Conservation (phyloP, 2,329 filamentous ascomycete genomes). For the Fusarium begoniae region DNA sequence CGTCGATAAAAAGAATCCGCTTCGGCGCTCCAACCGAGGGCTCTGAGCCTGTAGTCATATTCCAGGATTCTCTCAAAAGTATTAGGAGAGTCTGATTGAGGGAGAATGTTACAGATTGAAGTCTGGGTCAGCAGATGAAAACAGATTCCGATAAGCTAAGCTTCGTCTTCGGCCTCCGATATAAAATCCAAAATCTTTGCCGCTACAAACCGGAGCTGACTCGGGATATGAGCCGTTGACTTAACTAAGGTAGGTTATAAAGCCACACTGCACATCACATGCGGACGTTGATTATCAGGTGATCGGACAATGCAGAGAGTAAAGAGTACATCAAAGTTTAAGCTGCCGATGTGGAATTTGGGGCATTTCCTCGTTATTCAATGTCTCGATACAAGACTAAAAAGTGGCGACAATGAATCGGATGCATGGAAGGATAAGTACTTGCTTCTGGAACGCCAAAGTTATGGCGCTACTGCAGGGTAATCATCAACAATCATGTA, state of each 20-base stretch:
- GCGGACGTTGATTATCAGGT: slow-evolving; percentile 18
- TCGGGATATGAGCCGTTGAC: slow-evolving; percentile 22
- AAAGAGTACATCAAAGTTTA: background rate
- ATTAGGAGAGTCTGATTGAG: background rate
- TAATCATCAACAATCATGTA: background rate
- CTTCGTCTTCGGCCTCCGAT: slow-evolving; percentile 12
- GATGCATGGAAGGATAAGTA: background rate
- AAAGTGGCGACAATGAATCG: slow-evolving; percentile 21
- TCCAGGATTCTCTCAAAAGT: background rate
- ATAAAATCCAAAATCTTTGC: slow-evolving; percentile 35
- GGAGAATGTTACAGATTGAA: background rate
- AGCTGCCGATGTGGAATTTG: background rate
- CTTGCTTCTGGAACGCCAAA: slow-evolving; percentile 1
- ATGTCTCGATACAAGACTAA: slow-evolving; percentile 22
- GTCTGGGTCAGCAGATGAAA: background rate
- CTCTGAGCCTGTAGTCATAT: slow-evolving; percentile 36
- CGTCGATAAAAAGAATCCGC: slow-evolving; percentile 87
- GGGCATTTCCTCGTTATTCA: background rate
- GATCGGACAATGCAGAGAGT: slow-evolving; percentile 2
- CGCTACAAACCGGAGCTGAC: slow-evolving; percentile 42
- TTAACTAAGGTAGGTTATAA: background rate
- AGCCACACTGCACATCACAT: slow-evolving; percentile 1
- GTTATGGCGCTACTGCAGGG: slow-evolving; percentile 4
- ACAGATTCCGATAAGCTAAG: background rate
- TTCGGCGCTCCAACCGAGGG: slow-evolving; percentile 26